Conservation (phyloP, 2,329 filamentous ascomycete species). For the Aschersonia sp. region DNA sequence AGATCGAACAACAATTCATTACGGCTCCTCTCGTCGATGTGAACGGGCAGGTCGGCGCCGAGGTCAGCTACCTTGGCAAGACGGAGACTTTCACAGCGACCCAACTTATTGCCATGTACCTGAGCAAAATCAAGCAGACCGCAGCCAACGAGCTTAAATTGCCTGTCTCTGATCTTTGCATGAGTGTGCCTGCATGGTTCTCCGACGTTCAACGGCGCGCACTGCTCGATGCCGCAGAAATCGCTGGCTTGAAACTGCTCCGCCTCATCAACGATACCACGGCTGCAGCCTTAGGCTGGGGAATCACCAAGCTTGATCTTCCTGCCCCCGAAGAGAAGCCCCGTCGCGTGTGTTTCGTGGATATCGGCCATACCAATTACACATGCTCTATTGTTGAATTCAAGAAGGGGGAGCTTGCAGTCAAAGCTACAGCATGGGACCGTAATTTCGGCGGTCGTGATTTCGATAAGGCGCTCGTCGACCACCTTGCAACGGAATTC, state of each 20-base stretch:
- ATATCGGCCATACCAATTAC: slow-evolving; percentile 95
- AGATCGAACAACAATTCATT: slow-evolving; percentile 84
- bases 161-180: slow-evolving; percentile 81
- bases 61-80: slow-evolving; percentile 86
- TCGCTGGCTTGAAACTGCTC: slow-evolving; percentile 84
- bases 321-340: slow-evolving; percentile 83
- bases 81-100: slow-evolving; percentile 92
- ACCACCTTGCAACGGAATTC: slow-evolving; percentile 93
- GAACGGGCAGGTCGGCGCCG: slow-evolving; percentile 86
- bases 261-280: slow-evolving; percentile 97
- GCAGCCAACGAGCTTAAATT: slow-evolving; percentile 77
- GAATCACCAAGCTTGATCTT: slow-evolving; percentile 94
- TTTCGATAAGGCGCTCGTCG: slow-evolving; percentile 88
- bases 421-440: slow-evolving; percentile 87
- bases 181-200: slow-evolving; percentile 95
- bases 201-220: slow-evolving; percentile 84
- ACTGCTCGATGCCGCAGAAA: slow-evolving; percentile 82
- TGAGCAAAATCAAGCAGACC: slow-evolving; percentile 87
- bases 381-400: slow-evolving; percentile 91
- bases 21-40: slow-evolving; percentile 77
- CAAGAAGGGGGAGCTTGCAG: slow-evolving; percentile 87
- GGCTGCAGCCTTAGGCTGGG: slow-evolving; percentile 87
- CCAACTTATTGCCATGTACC: slow-evolving; percentile 87
- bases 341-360: slow-evolving; percentile 77
- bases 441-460: slow-evolving; percentile 94